Evolutionary conservation across 164 flowering plant genomes (phyloP).

Genomic region (Umbellularia californica): DNA sequence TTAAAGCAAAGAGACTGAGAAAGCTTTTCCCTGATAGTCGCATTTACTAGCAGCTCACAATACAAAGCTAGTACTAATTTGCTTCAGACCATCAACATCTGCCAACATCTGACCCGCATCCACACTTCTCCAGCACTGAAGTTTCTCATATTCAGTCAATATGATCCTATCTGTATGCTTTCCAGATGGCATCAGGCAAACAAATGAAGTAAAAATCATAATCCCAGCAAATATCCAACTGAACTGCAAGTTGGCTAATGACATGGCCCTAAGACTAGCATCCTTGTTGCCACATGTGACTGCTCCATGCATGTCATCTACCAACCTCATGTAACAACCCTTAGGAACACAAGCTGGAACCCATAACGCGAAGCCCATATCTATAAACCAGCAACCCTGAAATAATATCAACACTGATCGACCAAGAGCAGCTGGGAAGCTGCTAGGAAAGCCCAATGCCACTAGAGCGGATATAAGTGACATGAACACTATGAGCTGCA

Average conservation of each 20-base stretch:
- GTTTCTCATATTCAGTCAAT: constrained; percentile 10
- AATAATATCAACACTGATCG: constrained; percentile 52
- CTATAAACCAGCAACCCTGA: constrained; percentile 77
- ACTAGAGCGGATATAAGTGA: constrained; percentile 45
- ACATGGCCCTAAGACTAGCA: constrained; percentile 53
- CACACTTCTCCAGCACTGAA: neutral
- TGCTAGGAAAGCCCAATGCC: constrained; percentile 30
- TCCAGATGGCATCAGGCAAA: neutral
- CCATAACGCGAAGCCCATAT: constrained; percentile 73
- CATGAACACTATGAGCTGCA: constrained; percentile 58
- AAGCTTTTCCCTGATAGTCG: too few relatives aligned
- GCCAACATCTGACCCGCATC: neutral
- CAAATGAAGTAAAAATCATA: constrained; percentile 21
- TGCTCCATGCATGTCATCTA: constrained; percentile 35
- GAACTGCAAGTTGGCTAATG: constrained; percentile 70
- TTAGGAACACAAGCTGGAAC: constrained; percentile 46
- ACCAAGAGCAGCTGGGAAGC: constrained; percentile 51
- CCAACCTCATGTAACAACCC: constrained; percentile 39
- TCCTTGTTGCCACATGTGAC: constrained; percentile 44
- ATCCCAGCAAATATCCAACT: constrained; percentile 79
- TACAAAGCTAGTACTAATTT: neutral
- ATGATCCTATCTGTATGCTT: neutral
- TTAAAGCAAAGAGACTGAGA: too few relatives aligned
- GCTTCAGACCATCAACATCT: neutral
- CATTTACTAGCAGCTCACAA: neutral